phyloP scores from a whole-genome alignment of 164 flowering plant genomes.

The Dillenia turbinata region DNA sequence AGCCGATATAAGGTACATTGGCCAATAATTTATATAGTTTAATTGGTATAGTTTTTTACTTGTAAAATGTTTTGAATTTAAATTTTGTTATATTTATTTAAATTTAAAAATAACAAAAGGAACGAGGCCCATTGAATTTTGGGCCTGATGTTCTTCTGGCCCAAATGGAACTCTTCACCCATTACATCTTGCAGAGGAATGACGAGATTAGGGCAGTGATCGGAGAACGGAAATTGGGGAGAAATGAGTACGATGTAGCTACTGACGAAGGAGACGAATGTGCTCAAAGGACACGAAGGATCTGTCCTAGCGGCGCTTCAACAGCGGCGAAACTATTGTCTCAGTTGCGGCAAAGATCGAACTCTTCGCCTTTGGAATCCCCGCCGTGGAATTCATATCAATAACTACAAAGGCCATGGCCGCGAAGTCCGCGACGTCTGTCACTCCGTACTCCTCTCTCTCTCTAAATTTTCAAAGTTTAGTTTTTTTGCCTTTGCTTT shows the following conservation, averaged over 20 bases:
- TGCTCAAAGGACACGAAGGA: slow-evolving; percentile 81
- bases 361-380: slow-evolving; percentile 97
- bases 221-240: background rate
- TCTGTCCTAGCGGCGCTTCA: slow-evolving; percentile 85
- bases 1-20: no score
- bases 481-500: background rate
- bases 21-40: no score
- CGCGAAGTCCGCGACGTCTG: slow-evolving; percentile 92
- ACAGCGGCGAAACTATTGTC: slow-evolving; percentile 77
- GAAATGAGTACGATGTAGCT: slow-evolving; percentile 38
- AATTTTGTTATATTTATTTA: no score
- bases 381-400: slow-evolving; percentile 89
- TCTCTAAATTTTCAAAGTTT: background rate
- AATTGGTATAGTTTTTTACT: no score
- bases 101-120: no score
- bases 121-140: no score
- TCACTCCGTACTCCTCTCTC: slow-evolving; percentile 46
- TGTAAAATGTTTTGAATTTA: no score
- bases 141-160: no score
- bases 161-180: no score
- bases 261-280: slow-evolving; percentile 59
- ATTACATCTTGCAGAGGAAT: no score
- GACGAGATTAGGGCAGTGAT: background rate
- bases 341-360: slow-evolving; percentile 90
- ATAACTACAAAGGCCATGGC: slow-evolving; percentile 89